Percentiles rank a stretch among this genome's conserved stretches.
Evolutionary conservation across 768 basidiomycete species (phyloP).

Genomic region (Lentinula lateritia): DNA sequence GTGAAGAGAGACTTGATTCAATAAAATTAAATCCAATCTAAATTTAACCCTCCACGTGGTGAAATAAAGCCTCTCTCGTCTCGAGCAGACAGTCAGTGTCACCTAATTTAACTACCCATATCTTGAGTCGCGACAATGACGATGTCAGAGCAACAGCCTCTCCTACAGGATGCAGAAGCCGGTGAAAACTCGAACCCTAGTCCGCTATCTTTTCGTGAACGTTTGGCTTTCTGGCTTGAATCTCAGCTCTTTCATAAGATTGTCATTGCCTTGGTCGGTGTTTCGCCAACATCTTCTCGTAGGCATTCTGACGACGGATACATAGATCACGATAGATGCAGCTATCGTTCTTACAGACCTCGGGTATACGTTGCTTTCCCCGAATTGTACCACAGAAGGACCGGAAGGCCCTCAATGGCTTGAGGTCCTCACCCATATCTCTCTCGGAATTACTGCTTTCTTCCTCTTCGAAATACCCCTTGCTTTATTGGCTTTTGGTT

Average conservation of each 20-base stretch:
- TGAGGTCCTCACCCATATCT: slow-evolving; percentile 53
- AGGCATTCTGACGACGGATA: not conserved
- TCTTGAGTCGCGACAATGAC: not conserved
- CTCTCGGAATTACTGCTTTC: slow-evolving; percentile 61
- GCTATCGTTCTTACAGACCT: slow-evolving; percentile 70
- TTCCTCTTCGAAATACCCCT: slow-evolving; percentile 79
- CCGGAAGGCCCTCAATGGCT: slow-evolving; percentile 56
- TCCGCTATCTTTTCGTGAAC: slow-evolving; percentile 21
- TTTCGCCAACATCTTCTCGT: slow-evolving; percentile 1
- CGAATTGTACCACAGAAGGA: slow-evolving; percentile 36
- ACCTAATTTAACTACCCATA: too few species aligned
- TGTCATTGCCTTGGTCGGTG: slow-evolving; percentile 53
- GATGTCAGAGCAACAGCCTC: slow-evolving; percentile 42
- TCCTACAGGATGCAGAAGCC: slow-evolving; percentile 28
- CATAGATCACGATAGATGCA: slow-evolving; percentile 59
- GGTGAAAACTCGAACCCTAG: slow-evolving; percentile 5
- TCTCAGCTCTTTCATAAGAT: slow-evolving; percentile 46
- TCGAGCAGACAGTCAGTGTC: too few species aligned
- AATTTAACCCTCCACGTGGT: too few species aligned
- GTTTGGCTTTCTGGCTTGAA: slow-evolving; percentile 46
- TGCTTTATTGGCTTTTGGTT: slow-evolving; percentile 60
- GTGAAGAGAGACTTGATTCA: too few species aligned
- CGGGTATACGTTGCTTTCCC: slow-evolving; percentile 54
- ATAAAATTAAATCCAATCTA: too few species aligned
- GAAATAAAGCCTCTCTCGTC: too few species aligned